Conservation (phyloP, 1,284 basidiomycete genomes). For the Cutaneotrichosporon sp. region DNA sequence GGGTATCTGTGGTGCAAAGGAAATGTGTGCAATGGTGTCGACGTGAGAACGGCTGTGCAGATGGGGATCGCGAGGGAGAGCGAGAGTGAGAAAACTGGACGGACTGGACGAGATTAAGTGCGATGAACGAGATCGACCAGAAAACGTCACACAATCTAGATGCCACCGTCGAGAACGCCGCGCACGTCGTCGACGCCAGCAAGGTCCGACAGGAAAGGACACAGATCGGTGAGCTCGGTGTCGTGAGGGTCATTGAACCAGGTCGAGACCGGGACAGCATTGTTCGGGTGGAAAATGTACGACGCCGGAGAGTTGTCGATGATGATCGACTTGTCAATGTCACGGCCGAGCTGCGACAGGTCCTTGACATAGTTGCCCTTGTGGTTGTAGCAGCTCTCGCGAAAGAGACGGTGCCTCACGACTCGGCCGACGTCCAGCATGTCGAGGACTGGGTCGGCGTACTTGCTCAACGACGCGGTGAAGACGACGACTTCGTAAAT, state of each 20-base stretch:
- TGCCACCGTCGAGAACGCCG: conserved; percentile 71
- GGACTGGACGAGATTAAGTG: background rate
- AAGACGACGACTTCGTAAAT: conserved; percentile 98
- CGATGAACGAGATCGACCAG: background rate
- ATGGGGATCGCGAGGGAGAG: background rate
- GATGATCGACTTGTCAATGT: conserved; percentile 91
- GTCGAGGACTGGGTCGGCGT: conserved; percentile 97
- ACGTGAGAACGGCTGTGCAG: conserved; percentile 3
- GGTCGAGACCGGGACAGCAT: conserved; percentile 96
- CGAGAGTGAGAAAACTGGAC: background rate
- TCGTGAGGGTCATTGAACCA: conserved; percentile 99
- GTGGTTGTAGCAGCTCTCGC: conserved; percentile 98
- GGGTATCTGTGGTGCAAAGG: conserved; percentile 21
- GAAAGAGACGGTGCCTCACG: conserved; percentile 92
- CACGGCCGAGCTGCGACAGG: conserved; percentile 90
- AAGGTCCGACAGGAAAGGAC: conserved; percentile 89
- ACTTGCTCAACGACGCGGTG: conserved; percentile 97
- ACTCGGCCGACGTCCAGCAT: conserved; percentile 90
- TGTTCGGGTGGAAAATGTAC: conserved; percentile 99
- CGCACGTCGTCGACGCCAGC: conserved; percentile 83
- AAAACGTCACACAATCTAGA: conserved; percentile 24
- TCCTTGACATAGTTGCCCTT: conserved; percentile 99
- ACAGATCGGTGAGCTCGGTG: conserved; percentile 91
- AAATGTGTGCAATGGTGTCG: conserved; percentile 19
- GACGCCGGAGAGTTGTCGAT: conserved; percentile 98